Conservation (phyloP, 805 yeast genomes). For the Yamadazyma nakazawae region DNA sequence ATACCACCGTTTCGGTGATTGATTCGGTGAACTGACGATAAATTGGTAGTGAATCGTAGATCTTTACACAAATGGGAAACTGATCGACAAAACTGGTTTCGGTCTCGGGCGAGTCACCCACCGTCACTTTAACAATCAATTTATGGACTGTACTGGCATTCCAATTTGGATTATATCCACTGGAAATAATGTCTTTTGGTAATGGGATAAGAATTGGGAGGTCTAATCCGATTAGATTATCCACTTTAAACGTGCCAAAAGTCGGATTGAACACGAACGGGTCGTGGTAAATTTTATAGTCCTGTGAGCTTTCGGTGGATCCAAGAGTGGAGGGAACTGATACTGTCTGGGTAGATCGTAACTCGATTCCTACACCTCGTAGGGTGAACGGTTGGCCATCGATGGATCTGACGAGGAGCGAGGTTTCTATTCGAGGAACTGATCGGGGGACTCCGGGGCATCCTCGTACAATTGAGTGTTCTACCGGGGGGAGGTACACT, state of each 20-base stretch:
- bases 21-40: constrained; percentile 55
- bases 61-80: constrained; percentile 53
- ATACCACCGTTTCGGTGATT: constrained; percentile 38
- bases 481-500: constrained; percentile 47
- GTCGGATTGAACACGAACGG: constrained; percentile 37
- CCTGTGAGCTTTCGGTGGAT: constrained; percentile 31
- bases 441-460: constrained; percentile 68
- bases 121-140: constrained; percentile 37
- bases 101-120: constrained; percentile 28
- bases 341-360: constrained; percentile 51
- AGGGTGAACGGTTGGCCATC: constrained; percentile 46
- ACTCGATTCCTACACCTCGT: constrained; percentile 45
- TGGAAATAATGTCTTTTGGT: constrained; percentile 50
- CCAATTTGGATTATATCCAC: constrained; percentile 48
- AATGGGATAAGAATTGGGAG: constrained; percentile 57
- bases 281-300: constrained; percentile 32
- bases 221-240: constrained; percentile 49
- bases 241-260: constrained; percentile 35
- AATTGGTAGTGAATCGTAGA: constrained; percentile 56
- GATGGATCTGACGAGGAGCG: constrained; percentile 50
- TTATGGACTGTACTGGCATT: constrained; percentile 46
- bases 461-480: constrained; percentile 54
- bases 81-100: constrained; percentile 28
- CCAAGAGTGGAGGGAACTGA: constrained; percentile 39
- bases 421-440: constrained; percentile 57